These are phyloP conservation scores for Calonectria pauciramosa DNA, from an alignment of 2,329 filamentous ascomycete species.

Conservation along the genomic window DNA sequence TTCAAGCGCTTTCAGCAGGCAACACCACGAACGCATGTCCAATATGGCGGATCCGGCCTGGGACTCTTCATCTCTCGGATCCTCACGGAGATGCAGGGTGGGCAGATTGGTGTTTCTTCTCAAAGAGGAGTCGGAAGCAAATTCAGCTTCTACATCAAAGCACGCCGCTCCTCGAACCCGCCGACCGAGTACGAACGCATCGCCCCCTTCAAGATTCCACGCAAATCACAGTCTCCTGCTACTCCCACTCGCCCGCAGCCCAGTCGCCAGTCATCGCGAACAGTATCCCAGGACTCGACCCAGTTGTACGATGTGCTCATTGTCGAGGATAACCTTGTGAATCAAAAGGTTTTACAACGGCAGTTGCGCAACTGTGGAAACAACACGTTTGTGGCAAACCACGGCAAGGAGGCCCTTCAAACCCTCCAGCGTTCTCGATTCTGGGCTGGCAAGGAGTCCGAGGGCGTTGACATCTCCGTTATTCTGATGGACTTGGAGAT, in stretches of 20 bases:
- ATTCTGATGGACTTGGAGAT: slow-evolving; percentile 88
- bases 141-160: slow-evolving; percentile 83
- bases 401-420: slow-evolving; percentile 73
- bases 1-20: slow-evolving; percentile 80
- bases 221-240: slow-evolving; percentile 44
- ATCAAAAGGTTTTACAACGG: slow-evolving; percentile 74
- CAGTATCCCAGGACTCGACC: slow-evolving; percentile 30
- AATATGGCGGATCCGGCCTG: slow-evolving; percentile 79
- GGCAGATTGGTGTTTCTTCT: slow-evolving; percentile 81
- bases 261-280: slow-evolving; percentile 32
- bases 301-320: slow-evolving; percentile 70
- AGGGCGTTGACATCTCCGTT: slow-evolving; percentile 70
- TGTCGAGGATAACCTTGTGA: slow-evolving; percentile 78
- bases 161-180: slow-evolving; percentile 66
- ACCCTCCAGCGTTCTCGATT: slow-evolving; percentile 68
- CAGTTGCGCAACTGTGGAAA: slow-evolving; percentile 73
- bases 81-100: slow-evolving; percentile 82
- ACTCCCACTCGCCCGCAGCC: slow-evolving; percentile 35
- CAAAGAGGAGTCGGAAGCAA: slow-evolving; percentile 77
- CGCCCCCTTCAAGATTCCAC: slow-evolving; percentile 52
- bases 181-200: slow-evolving; percentile 54
- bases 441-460: slow-evolving; percentile 63
- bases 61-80: slow-evolving; percentile 84
- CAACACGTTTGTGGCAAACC: slow-evolving; percentile 73
- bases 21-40: slow-evolving; percentile 77